phyloP scores from a whole-genome alignment of 176 grass and related monocot species.

The Microstegium vimineum region DNA sequence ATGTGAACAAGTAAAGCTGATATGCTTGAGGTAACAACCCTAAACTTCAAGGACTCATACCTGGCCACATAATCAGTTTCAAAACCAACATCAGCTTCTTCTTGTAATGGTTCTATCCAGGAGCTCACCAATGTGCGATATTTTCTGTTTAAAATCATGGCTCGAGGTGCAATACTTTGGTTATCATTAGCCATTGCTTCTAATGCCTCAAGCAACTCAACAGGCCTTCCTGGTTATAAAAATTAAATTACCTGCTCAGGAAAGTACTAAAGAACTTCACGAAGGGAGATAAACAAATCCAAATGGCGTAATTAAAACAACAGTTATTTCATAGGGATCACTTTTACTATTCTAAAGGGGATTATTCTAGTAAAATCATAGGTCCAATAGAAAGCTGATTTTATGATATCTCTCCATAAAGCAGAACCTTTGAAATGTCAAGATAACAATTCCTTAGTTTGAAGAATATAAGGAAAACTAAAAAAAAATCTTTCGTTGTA shows the following conservation, averaged over 20 bases:
- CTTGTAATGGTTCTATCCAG: constrained; percentile 98
- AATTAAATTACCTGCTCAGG: constrained; percentile 54
- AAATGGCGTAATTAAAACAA: background rate
- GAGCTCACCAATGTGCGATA: constrained; percentile 96
- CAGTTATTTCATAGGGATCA: background rate
- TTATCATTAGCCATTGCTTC: constrained; percentile 80
- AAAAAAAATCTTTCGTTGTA: background rate
- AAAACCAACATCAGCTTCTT: constrained; percentile 96
- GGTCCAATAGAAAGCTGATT: background rate
- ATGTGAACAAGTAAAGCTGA: constrained; percentile 14
- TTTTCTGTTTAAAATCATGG: constrained; percentile 93
- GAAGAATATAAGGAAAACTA: background rate
- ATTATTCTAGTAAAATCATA: background rate
- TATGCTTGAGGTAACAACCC: constrained; percentile 5
- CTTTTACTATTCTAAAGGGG: background rate
- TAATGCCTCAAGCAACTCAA: constrained; percentile 89
- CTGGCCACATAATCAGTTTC: constrained; percentile 96
- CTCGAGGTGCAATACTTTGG: constrained; percentile 76
- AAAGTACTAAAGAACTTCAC: constrained; percentile 50
- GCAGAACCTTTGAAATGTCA: background rate
- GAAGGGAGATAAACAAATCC: background rate
- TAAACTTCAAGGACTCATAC: constrained; percentile 34
- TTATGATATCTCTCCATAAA: background rate
- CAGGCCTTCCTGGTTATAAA: constrained; percentile 91
- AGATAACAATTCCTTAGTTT: background rate